Evolutionary conservation across 2,329 filamentous ascomycete species (phyloP).

Genomic region (Aureobasidium zeae): DNA sequence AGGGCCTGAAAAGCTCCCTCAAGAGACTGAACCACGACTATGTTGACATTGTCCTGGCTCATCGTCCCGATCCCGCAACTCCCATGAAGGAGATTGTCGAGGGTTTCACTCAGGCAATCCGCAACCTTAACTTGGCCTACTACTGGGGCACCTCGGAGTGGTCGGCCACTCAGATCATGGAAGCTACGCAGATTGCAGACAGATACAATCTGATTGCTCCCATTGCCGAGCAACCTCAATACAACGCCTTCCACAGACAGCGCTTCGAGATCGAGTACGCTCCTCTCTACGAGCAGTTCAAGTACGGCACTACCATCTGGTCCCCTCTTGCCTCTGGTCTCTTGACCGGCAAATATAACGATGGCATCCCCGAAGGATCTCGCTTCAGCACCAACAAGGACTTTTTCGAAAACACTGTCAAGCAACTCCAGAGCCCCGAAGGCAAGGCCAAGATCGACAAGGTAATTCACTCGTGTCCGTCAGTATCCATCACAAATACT

Average conservation of each 20-base stretch:
- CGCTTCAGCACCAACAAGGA: conserved; percentile 51
- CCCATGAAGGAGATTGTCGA: conserved; percentile 55
- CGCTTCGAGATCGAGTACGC: conserved; percentile 54
- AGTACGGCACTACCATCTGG: conserved; percentile 50
- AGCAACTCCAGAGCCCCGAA: conserved; percentile 40
- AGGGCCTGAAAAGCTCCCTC: conserved; percentile 51
- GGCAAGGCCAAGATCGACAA: conserved; percentile 48
- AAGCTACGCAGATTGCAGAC: conserved; percentile 47
- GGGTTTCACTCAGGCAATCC: conserved; percentile 42
- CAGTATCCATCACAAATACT: no score
- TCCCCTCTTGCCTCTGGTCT: conserved; percentile 48
- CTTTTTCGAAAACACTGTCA: conserved; percentile 49
- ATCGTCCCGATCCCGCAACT: conserved; percentile 48
- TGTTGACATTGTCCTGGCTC: conserved; percentile 55
- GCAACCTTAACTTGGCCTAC: conserved; percentile 50
- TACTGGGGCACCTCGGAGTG: conserved; percentile 56
- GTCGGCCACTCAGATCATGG: conserved; percentile 49
- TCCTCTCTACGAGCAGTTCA: conserved; percentile 47
- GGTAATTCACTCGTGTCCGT: conserved; percentile 11
- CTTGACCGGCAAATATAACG: conserved; percentile 56
- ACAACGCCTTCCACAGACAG: conserved; percentile 45
- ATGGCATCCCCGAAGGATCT: conserved; percentile 52
- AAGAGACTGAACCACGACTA: conserved; percentile 55
- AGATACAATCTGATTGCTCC: conserved; percentile 52
- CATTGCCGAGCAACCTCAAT: conserved; percentile 26